Base-by-base conservation (phyloP, 1,284 basidiomycete species). In the Phellinidium pouzarii region DNA sequence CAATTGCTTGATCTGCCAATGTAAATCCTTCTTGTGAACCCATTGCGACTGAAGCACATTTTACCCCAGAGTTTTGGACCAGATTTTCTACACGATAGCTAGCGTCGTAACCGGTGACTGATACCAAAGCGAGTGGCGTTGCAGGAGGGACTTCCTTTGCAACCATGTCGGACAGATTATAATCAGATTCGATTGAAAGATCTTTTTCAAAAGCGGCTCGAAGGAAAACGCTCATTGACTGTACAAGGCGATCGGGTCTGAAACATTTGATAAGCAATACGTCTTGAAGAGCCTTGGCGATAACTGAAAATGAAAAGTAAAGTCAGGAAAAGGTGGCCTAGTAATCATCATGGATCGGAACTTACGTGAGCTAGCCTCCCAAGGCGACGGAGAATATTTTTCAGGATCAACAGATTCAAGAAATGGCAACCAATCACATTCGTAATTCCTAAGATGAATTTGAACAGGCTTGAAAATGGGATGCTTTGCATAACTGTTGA, bases 1-100 rank as follows among this genome's bases (percentile, higher is more conserved):
- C 86, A 58, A 98, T 96, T 2, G 93, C 93, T 66, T 95, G 92
- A 63, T 98, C 94, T 4, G 94, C 94, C 2, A 93, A 76, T 5
- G 82, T 80, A 68, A 92, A 94, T n/a, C 94, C 94, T 75, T 98
- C 94, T 59, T 93, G 89, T 1, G 94, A 96, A n/a, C 94, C 94
- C 92, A 98, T 96, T 9, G 94, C 94, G 14, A 97, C 90, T 1
- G 91, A 90, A 0, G 83, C 75, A 56, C 91, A 94, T 26, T 83
- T 82, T 37, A 79, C 75, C 22, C 84, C 82, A 9, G 82, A 82
- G 44, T 82, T 80, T 63, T 86, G 82, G 59, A 94, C 84, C 37
- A 96, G 78, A 60, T 87, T 90, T 62, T 97, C 94, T 27, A 97
- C 90, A 49, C 89, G 82, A 67, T 94, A 97, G 66, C 92, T 94